Evolutionary conservation across 257 asterid genomes (phyloP).

Genomic region (Fraxinus cuspidata): DNA sequence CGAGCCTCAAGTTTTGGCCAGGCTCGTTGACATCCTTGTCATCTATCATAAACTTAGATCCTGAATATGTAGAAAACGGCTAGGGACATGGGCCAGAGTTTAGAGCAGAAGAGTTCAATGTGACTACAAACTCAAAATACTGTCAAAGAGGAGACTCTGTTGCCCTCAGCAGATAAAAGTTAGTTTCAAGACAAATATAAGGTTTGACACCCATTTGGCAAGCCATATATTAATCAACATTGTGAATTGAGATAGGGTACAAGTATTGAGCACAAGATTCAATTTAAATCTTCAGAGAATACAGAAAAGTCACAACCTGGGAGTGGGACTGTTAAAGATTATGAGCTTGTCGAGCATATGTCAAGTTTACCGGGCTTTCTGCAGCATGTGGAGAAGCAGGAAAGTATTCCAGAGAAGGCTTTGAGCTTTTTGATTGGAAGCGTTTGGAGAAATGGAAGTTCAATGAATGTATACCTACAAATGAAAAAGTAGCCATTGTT

Average conservation of each 20-base stretch:
- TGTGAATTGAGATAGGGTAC: slow-evolving; percentile 30
- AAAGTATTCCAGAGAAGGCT: slow-evolving; percentile 70
- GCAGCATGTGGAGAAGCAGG: slow-evolving; percentile 59
- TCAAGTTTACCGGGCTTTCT: slow-evolving; percentile 84
- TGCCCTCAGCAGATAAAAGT: slow-evolving; percentile 28
- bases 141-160: slow-evolving; percentile 32
- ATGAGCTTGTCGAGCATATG: slow-evolving; percentile 90
- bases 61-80: slow-evolving; percentile 32
- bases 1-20: too few relatives aligned
- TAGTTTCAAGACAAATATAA: slow-evolving; percentile 34
- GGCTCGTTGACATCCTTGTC: too few relatives aligned
- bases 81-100: slow-evolving; percentile 37
- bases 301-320: slow-evolving; percentile 32
- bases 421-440: slow-evolving; percentile 83
- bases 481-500: slow-evolving; percentile 38
- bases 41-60: slow-evolving; percentile 13
- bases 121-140: slow-evolving; percentile 23
- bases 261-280: slow-evolving; percentile 32
- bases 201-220: slow-evolving; percentile 43
- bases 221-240: slow-evolving; percentile 36
- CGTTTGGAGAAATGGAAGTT: slow-evolving; percentile 85
- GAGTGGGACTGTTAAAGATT: slow-evolving; percentile 40
- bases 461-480: slow-evolving; percentile 61
- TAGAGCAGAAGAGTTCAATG: slow-evolving; percentile 36
- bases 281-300: slow-evolving; percentile 37